A percentile compares a stretch with the other conserved stretches of the same genome.
Conservation (phyloP, 1,284 basidiomycete genomes). For the Stygiomarasmius scandens region DNA sequence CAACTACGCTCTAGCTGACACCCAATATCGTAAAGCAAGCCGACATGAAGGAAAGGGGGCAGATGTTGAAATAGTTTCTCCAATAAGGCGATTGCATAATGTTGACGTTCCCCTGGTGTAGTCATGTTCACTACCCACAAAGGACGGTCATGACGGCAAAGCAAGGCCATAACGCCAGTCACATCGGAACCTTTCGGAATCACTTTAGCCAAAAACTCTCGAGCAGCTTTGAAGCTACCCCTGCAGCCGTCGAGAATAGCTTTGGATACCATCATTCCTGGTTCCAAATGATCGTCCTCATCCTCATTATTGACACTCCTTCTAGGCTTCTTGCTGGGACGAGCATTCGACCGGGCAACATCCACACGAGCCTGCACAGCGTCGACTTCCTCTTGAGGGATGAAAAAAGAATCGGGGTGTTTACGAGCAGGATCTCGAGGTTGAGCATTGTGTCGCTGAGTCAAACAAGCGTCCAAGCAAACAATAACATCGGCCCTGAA, state of each 20-base stretch:
- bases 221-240: slow-evolving; percentile 32
- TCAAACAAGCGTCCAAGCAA: slow-evolving; percentile 22
- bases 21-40: slow-evolving; percentile 26
- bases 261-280: too few species aligned
- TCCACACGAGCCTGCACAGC: background rate
- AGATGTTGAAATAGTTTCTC: slow-evolving; percentile 19
- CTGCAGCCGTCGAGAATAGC: too few species aligned
- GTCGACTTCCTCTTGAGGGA: slow-evolving; percentile 6
- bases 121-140: slow-evolving; percentile 23
- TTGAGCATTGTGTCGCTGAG: slow-evolving; percentile 16
- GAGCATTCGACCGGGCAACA: background rate
- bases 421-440: background rate
- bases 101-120: slow-evolving; percentile 22
- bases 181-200: slow-evolving; percentile 2
- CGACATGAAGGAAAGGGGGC: slow-evolving; percentile 14
- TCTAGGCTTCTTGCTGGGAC: background rate
- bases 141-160: slow-evolving; percentile 13
- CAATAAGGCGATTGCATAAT: slow-evolving; percentile 21
- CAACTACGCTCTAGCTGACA: slow-evolving; percentile 17
- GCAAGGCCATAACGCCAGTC: slow-evolving; percentile 3
- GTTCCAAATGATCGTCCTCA: too few species aligned
- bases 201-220: slow-evolving; percentile 22
- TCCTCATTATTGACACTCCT: too few species aligned
- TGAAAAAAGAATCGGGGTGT: slow-evolving; percentile 10
- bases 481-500: slow-evolving; percentile 7